Evolutionary conservation across 768 basidiomycete genomes (phyloP), one percentile per base, ranked within the genome.

Genomic region (Scleroderma bovista): DNA sequence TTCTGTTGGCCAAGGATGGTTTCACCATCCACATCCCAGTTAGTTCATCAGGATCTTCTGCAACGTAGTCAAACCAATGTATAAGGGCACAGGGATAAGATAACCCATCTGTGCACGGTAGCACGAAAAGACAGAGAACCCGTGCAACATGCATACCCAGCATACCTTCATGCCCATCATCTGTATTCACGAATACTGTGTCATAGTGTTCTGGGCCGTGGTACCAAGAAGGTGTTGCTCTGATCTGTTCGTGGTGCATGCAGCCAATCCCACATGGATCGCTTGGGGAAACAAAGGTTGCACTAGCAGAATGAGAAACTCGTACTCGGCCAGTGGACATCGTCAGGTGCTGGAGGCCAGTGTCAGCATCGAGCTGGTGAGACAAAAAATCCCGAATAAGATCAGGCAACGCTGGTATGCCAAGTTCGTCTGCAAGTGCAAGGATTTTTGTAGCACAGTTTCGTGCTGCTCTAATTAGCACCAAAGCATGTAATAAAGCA

Each of bases 191-290:
- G 20, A 64, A 64, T 8, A 67, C 51, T 34, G 64, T 67, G 47
- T 74, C 69, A 45, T 61, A 54, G 1, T 62, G 50, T n/a, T 60
- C 39, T 19, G 52, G 36, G 1, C 57, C 62, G 8, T 53, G 53
- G n/a, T 56, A 55, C 69, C 70, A 73, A 1, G 50, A 50, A 15
- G 54, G 57, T 10, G 53, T 64, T 1, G 65, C 52, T 1, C 60
- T 51, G 26, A 74, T 71, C 7, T 51, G 52, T 48, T 71, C 66
- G 17, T 51, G 52, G 17, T 48, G 38, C 66, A 67, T 60, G 6
- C 69, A 60, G 3, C 45, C 44, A 7, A 47, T 34, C 36, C 51
- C 34, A 47, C 51, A 36, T 16, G 34, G 26, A 29, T 44, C 38
- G 48, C 54, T 26, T 15, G 20, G 39, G 11, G 20, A 40, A 22